A percentile compares a stretch with the other conserved stretches of the same genome.
phyloP scores from a whole-genome alignment of 441 rosid genomes.

The Kokia cookei region DNA sequence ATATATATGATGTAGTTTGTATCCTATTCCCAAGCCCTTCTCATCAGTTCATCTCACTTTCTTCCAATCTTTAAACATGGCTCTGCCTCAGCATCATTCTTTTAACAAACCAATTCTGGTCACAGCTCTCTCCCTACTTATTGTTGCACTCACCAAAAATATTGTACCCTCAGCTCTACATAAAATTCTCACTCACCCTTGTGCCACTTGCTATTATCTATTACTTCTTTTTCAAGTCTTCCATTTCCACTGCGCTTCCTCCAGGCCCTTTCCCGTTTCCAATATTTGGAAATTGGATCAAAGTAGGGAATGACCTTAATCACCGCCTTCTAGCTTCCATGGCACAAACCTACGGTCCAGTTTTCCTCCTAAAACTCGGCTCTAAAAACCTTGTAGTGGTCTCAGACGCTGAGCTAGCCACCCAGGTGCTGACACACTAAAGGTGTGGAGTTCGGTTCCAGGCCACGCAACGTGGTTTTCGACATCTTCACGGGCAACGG shows the following conservation, averaged over 20 bases:
- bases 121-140: not conserved
- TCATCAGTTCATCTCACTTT: not conserved
- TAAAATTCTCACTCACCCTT: not conserved
- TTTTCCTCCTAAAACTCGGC: slow-evolving; percentile 49
- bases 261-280: slow-evolving; percentile 45
- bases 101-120: not conserved
- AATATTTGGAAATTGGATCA: slow-evolving; percentile 55
- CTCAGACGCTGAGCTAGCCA: slow-evolving; percentile 42
- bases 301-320: slow-evolving; percentile 58
- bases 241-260: slow-evolving; percentile 20
- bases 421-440: slow-evolving; percentile 52
- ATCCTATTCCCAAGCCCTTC: not conserved
- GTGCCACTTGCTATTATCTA: slow-evolving; percentile 3
- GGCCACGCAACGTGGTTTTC: slow-evolving; percentile 53
- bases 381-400: slow-evolving; percentile 36
- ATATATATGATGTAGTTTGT: not conserved
- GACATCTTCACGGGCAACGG: slow-evolving; percentile 60
- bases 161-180: not conserved
- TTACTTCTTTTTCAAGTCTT: not conserved
- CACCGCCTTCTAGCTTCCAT: slow-evolving; percentile 43
- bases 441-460: slow-evolving; percentile 56
- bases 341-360: slow-evolving; percentile 32
- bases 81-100: not conserved
- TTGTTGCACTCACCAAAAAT: not conserved
- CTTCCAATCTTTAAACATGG: not conserved